phyloP scores from a whole-genome alignment of 345 rosid genomes.

The Orychophragmus violaceus region DNA sequence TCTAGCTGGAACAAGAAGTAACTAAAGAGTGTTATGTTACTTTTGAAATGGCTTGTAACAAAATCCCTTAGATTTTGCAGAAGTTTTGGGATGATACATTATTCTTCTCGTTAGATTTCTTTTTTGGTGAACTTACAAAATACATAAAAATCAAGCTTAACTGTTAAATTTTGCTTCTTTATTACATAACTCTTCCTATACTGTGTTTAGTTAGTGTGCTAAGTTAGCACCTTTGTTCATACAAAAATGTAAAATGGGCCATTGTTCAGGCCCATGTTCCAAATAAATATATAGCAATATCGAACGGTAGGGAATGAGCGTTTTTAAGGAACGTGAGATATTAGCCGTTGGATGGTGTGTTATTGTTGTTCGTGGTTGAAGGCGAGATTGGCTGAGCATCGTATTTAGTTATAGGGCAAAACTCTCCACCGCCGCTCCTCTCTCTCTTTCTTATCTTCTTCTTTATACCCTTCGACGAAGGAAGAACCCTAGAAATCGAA shows the following conservation, averaged over 20 bases:
- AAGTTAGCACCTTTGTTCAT: too few relatives aligned
- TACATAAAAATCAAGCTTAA: not conserved
- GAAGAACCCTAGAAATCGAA: slow-evolving; percentile 29
- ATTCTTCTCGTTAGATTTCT: not conserved
- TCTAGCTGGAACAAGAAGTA: not conserved
- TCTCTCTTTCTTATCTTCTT: slow-evolving; percentile 23
- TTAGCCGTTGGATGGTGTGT: slow-evolving; percentile 1
- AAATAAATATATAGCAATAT: not conserved
- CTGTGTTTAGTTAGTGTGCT: too few relatives aligned
- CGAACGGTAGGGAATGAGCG: slow-evolving; percentile 1
- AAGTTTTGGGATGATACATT: slow-evolving; percentile 3
- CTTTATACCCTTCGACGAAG: slow-evolving; percentile 19
- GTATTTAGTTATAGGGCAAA: slow-evolving; percentile 24
- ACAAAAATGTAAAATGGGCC: slow-evolving; percentile 25
- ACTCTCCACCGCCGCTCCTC: slow-evolving; percentile 26
- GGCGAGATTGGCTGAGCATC: slow-evolving; percentile 2
- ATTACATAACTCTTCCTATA: too few relatives aligned
- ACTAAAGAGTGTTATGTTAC: too few relatives aligned
- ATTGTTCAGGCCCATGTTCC: slow-evolving; percentile 13
- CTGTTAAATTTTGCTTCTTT: not conserved
- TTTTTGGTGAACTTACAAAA: not conserved
- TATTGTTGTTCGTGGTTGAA: not conserved
- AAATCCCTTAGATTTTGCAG: slow-evolving; percentile 18
- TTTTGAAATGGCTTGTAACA: slow-evolving; percentile 3
- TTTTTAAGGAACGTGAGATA: not conserved